Evolutionary conservation across 352 stramenopile species (phyloP).

Genomic region (Halophytophthora polymorphica): DNA sequence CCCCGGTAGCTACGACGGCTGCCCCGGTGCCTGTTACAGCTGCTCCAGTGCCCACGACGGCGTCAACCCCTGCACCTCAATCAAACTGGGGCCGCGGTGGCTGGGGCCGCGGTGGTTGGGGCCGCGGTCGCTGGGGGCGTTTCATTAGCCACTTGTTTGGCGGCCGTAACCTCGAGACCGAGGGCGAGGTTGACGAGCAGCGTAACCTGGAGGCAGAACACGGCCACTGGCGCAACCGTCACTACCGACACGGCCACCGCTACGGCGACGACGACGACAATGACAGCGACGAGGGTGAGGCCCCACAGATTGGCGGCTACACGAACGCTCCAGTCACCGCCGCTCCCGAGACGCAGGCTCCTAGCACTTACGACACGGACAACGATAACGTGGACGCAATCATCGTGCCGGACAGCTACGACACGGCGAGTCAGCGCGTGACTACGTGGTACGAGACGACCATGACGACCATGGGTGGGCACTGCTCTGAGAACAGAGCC

Average conservation of each 20-base stretch:
- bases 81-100: too few species aligned
- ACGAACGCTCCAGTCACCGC: neutral
- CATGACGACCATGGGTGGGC: constrained; percentile 25
- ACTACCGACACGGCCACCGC: neutral
- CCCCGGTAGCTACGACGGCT: neutral
- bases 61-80: neutral
- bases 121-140: neutral
- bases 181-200: neutral
- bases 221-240: neutral
- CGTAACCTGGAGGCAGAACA: neutral
- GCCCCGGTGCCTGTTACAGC: neutral
- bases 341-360: neutral
- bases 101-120: neutral
- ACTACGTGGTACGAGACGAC: constrained; percentile 40
- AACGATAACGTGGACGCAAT: constrained; percentile 31
- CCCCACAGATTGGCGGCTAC: neutral
- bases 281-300: neutral
- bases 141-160: neutral
- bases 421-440: constrained; percentile 23
- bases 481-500: constrained; percentile 27
- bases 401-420: constrained; percentile 17
- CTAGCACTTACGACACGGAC: neutral
- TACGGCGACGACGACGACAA: constrained; percentile 22
- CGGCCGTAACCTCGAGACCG: neutral
- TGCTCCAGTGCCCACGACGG: neutral